Conservation (phyloP, 768 basidiomycete genomes). For the Boletus bicolor region DNA sequence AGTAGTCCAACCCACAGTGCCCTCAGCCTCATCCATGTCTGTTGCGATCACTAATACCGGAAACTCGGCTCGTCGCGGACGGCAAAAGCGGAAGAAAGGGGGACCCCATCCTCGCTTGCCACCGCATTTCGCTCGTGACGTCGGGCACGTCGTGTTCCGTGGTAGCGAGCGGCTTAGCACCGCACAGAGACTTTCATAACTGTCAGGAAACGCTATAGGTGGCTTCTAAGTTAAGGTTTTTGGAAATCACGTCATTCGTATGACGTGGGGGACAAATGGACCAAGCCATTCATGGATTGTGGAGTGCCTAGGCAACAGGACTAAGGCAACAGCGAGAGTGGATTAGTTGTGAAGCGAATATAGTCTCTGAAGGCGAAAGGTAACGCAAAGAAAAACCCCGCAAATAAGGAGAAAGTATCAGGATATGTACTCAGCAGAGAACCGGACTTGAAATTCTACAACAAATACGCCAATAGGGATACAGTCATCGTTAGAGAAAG, state of each 20-base stretch:
- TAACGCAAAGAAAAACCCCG: neutral
- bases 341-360: neutral
- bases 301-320: neutral
- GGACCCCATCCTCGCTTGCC: constrained; percentile 38
- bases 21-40: neutral
- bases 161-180: constrained; percentile 50
- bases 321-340: neutral
- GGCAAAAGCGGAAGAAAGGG: constrained; percentile 19
- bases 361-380: neutral
- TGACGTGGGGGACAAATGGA: neutral
- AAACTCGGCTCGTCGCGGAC: neutral
- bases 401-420: neutral
- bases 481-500: constrained; percentile 19
- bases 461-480: constrained; percentile 14
- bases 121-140: constrained; percentile 60
- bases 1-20: neutral
- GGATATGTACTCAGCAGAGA: neutral
- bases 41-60: neutral
- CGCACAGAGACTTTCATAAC: neutral
- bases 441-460: constrained; percentile 12
- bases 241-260: neutral
- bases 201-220: neutral
- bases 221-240: neutral
- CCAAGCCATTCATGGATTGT: neutral
- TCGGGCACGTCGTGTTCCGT: constrained; percentile 64